Evolutionary conservation across 345 rosid genomes (phyloP), one percentile per base, ranked within the genome.

Genomic region (Aquilaria sinensis): DNA sequence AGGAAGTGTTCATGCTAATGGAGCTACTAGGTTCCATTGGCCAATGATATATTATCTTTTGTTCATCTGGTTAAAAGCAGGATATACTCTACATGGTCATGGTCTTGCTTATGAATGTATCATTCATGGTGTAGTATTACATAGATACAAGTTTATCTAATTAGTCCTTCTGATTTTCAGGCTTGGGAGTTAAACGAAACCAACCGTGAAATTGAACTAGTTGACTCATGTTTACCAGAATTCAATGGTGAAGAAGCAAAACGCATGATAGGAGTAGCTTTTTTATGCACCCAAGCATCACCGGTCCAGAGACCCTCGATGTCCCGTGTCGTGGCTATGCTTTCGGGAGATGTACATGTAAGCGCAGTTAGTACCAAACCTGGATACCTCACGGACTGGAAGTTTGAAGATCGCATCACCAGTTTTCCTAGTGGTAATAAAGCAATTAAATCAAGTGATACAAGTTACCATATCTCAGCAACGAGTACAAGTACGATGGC

Each of bases 171-270:
- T 56, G 53, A 32, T 5, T 47, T 12, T 47, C 48, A 85, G 91
- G 88, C 88, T 2, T 83, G 92, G 92, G 47, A 65, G 15, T 63
- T 85, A 53, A 78, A 82, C 32, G 78, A 86, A 74, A 74, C 72
- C 69, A 63, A 78, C 51, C 64, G 60, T 14, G 68, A 64, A 32
- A 15, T 70, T 12, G 74, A 76, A 33, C 57, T 84, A 16, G 78
- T 78, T 8, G 88, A 86, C 63, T 54, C 80, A 2, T 72, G 48
- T 9, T 56, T 84, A 64, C 31, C 47, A 2, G 70, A 55, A 41
- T 75, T 58, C 10, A 51, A 73, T 3, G 76, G 71, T 67, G 83
- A 78, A 41, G 82, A 82, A 72, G 79, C 60, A 31, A 71, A 62
- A 49, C 85, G 85, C 2, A 49, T 73, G 51, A 77, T 77, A 56